phyloP scores from a whole-genome alignment of 345 rosid genomes.

The Eucalyptus virginea region DNA sequence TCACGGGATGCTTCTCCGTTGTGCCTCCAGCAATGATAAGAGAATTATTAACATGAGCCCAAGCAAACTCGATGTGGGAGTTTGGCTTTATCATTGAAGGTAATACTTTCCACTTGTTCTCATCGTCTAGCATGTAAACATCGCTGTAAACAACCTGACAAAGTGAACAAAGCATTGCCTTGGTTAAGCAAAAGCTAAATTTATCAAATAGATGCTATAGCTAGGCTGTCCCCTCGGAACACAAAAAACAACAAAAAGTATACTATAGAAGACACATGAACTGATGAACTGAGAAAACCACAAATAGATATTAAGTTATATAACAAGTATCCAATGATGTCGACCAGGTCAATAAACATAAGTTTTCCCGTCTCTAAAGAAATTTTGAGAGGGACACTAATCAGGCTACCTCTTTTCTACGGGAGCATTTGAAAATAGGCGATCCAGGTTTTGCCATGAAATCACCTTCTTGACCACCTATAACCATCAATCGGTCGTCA shows the following conservation, averaged over 20 bases:
- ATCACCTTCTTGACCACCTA: constrained; percentile 99
- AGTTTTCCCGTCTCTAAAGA: not conserved
- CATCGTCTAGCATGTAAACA: constrained; percentile 84
- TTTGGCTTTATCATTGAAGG: constrained; percentile 88
- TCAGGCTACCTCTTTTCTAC: constrained; percentile 65
- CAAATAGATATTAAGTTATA: not conserved
- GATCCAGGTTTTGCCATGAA: constrained; percentile 99
- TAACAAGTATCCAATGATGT: not conserved
- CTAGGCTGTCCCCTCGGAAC: not conserved
- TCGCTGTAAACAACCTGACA: constrained; percentile 78
- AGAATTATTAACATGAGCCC: constrained; percentile 83
- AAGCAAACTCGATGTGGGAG: constrained; percentile 95
- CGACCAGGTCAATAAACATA: not conserved
- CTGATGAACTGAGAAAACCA: not conserved
- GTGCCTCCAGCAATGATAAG: constrained; percentile 88
- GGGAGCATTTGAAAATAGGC: constrained; percentile 92
- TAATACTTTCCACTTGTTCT: constrained; percentile 79
- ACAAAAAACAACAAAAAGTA: not conserved
- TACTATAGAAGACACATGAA: not conserved
- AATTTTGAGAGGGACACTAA: not conserved
- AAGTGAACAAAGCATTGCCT: not conserved
- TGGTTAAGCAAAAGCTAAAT: not conserved
- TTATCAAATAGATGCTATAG: not conserved
- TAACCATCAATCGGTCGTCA: constrained; percentile 56
- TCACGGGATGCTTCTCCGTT: constrained; percentile 84